A percentile compares a stretch with the other conserved stretches of the same genome.
phyloP scores from a whole-genome alignment of 1,284 basidiomycete genomes.

The Apiotrichum laibachii region DNA sequence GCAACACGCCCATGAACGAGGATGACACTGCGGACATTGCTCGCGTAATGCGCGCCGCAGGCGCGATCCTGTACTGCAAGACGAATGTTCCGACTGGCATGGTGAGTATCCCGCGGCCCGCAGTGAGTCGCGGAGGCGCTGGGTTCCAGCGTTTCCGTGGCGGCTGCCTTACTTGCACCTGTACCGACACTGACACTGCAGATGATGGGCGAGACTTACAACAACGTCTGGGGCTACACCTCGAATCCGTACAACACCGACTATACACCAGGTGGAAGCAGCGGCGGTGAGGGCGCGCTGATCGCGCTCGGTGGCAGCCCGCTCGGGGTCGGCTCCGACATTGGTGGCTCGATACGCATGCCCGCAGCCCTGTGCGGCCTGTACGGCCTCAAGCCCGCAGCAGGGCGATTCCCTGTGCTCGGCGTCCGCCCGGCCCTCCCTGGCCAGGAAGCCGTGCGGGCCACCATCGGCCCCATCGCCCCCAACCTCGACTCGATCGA shows the following conservation, averaged over 20 bases:
- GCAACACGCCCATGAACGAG: constrained; percentile 12
- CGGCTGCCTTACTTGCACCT: not conserved
- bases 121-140: too few species aligned
- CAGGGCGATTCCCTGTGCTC: constrained; percentile 54
- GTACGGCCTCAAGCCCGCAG: constrained; percentile 68
- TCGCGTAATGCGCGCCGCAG: constrained; percentile 16
- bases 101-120: constrained; percentile 6
- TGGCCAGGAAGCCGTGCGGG: constrained; percentile 64
- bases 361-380: constrained; percentile 65
- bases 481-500: constrained; percentile 60
- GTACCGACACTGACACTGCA: not conserved
- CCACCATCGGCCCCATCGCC: constrained; percentile 68
- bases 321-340: constrained; percentile 66
- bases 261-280: constrained; percentile 59
- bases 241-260: constrained; percentile 46
- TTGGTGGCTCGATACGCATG: constrained; percentile 68
- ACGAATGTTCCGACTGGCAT: constrained; percentile 13
- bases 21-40: constrained; percentile 21
- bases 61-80: constrained; percentile 21
- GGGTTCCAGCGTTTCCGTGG: too few species aligned
- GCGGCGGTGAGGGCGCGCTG: constrained; percentile 61
- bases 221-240: constrained; percentile 35
- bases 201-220: constrained; percentile 14
- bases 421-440: constrained; percentile 61
- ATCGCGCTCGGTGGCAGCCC: constrained; percentile 59